Conservation (phyloP, 805 yeast species). For the Saccharomycopsis selenospora region DNA sequence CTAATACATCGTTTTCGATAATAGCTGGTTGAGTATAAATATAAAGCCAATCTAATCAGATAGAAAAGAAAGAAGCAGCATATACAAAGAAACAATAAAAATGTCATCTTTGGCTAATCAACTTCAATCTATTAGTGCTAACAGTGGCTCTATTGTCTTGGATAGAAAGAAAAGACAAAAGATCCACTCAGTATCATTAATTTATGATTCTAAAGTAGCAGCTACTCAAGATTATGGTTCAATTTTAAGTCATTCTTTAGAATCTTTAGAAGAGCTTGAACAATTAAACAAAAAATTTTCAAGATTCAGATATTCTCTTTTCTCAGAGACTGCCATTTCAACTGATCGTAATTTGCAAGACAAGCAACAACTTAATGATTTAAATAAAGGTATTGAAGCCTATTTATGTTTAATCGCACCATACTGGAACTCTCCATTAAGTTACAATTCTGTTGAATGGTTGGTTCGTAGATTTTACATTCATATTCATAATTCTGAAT, state of each 20-base stretch:
- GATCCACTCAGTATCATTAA: slow-evolving; percentile 80
- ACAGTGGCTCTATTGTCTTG: slow-evolving; percentile 62
- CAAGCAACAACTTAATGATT: slow-evolving; percentile 64
- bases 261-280: slow-evolving; percentile 68
- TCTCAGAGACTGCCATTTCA: slow-evolving; percentile 71
- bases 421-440: slow-evolving; percentile 57
- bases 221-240: slow-evolving; percentile 91
- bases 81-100: slow-evolving; percentile 4
- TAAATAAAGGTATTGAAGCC: slow-evolving; percentile 67
- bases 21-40: too few relatives aligned
- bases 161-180: slow-evolving; percentile 84
- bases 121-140: slow-evolving; percentile 59
- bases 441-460: slow-evolving; percentile 89
- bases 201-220: slow-evolving; percentile 81
- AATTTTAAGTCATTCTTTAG: slow-evolving; percentile 61
- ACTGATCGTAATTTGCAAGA: slow-evolving; percentile 81
- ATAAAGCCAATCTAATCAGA: too few relatives aligned
- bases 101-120: slow-evolving; percentile 74
- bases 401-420: slow-evolving; percentile 53
- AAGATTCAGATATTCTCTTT: slow-evolving; percentile 62
- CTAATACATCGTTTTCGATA: too few relatives aligned
- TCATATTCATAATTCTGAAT: slow-evolving; percentile 73
- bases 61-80: background rate
- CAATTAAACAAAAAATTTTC: slow-evolving; percentile 69
- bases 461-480: slow-evolving; percentile 83